Evolutionary conservation across 257 asterid species (phyloP).

Genomic region (Solanum neorickii): DNA sequence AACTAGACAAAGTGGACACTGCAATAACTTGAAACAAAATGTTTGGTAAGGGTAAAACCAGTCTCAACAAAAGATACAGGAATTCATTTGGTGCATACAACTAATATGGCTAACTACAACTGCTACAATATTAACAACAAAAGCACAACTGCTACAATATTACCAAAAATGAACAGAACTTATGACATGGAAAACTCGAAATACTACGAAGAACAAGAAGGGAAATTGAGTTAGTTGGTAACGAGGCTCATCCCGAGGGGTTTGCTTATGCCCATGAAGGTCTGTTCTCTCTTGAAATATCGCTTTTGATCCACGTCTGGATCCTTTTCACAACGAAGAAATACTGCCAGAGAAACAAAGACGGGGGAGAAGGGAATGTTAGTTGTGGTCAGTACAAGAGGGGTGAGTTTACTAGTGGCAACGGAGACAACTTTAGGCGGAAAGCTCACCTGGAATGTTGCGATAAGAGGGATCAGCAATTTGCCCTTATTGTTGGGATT

Average conservation of each 20-base stretch:
- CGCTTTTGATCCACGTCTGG: constrained; percentile 49
- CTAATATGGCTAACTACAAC: background rate
- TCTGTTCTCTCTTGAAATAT: constrained; percentile 25
- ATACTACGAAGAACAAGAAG: background rate
- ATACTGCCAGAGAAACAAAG: constrained; percentile 31
- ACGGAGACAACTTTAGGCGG: background rate
- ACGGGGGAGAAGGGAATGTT: background rate
- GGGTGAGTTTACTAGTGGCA: background rate
- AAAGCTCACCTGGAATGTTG: constrained; percentile 61
- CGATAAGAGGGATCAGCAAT: constrained; percentile 54
- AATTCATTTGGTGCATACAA: constrained; percentile 14
- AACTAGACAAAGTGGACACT: background rate
- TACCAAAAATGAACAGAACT: background rate
- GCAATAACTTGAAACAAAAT: background rate
- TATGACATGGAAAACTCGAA: background rate
- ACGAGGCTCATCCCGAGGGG: constrained; percentile 8
- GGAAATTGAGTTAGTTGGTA: background rate
- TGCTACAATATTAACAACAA: background rate
- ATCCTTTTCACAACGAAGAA: constrained; percentile 55
- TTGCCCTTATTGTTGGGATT: constrained; percentile 73
- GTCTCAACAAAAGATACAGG: background rate
- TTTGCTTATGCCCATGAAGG: background rate
- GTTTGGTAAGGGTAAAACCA: background rate
- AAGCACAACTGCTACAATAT: background rate
- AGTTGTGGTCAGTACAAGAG: background rate